A percentile compares a stretch with the other conserved stretches of the same genome.
phyloP scores from a whole-genome alignment of 352 stramenopile species.

The Phytophthora pinifolia region DNA sequence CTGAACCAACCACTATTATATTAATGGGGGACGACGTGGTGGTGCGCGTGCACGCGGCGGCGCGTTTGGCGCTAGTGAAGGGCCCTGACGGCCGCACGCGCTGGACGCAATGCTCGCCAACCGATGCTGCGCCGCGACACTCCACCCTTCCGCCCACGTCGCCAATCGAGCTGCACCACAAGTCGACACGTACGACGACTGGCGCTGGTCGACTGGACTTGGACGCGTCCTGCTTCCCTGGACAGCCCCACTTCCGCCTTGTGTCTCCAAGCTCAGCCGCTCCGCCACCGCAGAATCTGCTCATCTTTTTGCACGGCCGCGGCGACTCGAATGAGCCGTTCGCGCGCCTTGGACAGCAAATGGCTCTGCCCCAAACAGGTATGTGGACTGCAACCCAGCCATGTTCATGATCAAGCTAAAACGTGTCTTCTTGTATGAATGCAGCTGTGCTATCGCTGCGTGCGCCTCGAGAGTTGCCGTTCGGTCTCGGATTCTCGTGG shows the following conservation, averaged over 20 bases:
- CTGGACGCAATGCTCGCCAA: constrained; percentile 21
- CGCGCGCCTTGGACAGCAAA: constrained; percentile 43
- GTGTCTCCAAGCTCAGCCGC: constrained; percentile 19
- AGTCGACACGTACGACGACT: not conserved
- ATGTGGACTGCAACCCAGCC: not conserved
- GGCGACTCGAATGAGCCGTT: constrained; percentile 62
- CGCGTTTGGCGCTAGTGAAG: constrained; percentile 32
- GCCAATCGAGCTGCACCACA: constrained; percentile 22
- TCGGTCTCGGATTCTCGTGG: constrained; percentile 59
- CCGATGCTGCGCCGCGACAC: not conserved
- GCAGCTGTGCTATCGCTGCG: constrained; percentile 50
- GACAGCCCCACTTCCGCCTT: constrained; percentile 28
- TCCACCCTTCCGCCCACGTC: not conserved
- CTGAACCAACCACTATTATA: not conserved
- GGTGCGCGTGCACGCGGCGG: constrained; percentile 30
- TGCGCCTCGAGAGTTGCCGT: constrained; percentile 53
- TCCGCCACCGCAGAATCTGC: constrained; percentile 47
- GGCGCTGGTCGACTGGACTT: constrained; percentile 26
- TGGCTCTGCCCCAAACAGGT: constrained; percentile 74
- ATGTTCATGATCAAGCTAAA: not conserved
- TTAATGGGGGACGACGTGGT: constrained; percentile 13
- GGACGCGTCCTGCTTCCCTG: constrained; percentile 21
- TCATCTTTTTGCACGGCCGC: constrained; percentile 64
- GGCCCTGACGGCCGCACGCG: constrained; percentile 15
- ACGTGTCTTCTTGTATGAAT: not conserved